These are phyloP conservation scores for Microstroma glucosiphilum DNA, from an alignment of 1,284 basidiomycete species.

Conservation along the genomic window DNA sequence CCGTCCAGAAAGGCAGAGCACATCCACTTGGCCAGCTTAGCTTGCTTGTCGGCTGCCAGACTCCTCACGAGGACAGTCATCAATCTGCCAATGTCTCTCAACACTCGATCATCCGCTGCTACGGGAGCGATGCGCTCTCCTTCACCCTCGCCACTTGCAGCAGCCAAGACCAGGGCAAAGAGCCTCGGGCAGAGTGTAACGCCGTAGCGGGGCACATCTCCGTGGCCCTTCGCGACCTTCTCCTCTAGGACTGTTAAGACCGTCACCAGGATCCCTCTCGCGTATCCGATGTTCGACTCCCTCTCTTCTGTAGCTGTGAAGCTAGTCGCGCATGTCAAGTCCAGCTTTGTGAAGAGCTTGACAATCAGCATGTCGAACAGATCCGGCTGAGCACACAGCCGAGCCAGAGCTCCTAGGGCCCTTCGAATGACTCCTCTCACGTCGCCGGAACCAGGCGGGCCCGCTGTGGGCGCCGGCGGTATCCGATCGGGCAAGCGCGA, in stretches of 20 bases:
- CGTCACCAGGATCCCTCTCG: conserved; percentile 38
- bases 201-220: conserved; percentile 31
- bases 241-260: conserved; percentile 39
- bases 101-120: conserved; percentile 22
- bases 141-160: background rate
- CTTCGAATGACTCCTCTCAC: conserved; percentile 65
- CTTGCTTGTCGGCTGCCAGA: conserved; percentile 23
- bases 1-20: conserved; percentile 21
- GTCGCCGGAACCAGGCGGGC: conserved; percentile 21
- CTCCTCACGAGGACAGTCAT: conserved; percentile 28
- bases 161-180: conserved; percentile 21
- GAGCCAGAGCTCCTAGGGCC: conserved; percentile 66
- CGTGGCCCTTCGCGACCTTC: conserved; percentile 26
- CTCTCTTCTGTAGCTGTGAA: conserved; percentile 15
- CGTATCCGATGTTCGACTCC: conserved; percentile 40
- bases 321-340: conserved; percentile 63
- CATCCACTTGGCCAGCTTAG: conserved; percentile 23
- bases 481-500: conserved; percentile 28
- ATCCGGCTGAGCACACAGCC: conserved; percentile 67
- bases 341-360: conserved; percentile 71
- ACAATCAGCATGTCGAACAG: conserved; percentile 80
- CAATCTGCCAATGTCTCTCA: conserved; percentile 29
- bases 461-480: conserved; percentile 11
- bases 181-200: conserved; percentile 27
- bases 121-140: conserved; percentile 12